Evolutionary conservation across 1,139 yeast genomes (phyloP), one percentile per base, ranked within the genome.

Genomic region (Pichia norvegensis): DNA sequence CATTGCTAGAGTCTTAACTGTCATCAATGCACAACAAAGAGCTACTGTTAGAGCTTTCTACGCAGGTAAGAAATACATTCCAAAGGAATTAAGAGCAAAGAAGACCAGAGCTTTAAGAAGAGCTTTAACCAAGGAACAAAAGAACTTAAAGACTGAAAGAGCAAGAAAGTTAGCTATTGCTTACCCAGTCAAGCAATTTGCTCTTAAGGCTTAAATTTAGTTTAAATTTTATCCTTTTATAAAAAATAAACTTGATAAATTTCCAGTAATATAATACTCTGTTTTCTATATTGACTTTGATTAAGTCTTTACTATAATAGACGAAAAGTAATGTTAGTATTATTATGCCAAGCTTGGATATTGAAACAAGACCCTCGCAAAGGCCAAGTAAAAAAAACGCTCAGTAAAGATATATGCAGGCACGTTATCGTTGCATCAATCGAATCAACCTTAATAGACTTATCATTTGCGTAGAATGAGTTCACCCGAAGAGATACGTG

Each of bases 61-160:
- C 92, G 79, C 80, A 63, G 95, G 90, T 76, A 88, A 88, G 83
- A 90, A 88, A 78, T 85, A 81, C 82, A 79, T 82, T 72, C 98
- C 98, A 79, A 90, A 90, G 81, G 97, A 90, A 73, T 82, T 92
- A 76, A 92, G 97, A 79, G 95, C 87, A 67, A 92, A 92, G 90
- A 86, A 92, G 85, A 92, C 98, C 76, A 92, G 97, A 83, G 97
- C 98, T 73, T 77, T 92, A 74, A 90, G 98, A 85, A 87, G 97
- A 81, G 80, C 82, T 72, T 81, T 92, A 71, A 81, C 97, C 72
- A 78, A 84, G 70, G 73, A 74, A 73, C 97, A 92, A 78, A 81
- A 85, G 69, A 68, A 79, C 63, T 75, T 76, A 72, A 74, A 76
- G 73, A 90, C 97, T 68, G 83, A 74, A 65, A 88, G 85, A 79